Conservation (phyloP, 179 eudicot genomes). For the Silene noctiflora region DNA sequence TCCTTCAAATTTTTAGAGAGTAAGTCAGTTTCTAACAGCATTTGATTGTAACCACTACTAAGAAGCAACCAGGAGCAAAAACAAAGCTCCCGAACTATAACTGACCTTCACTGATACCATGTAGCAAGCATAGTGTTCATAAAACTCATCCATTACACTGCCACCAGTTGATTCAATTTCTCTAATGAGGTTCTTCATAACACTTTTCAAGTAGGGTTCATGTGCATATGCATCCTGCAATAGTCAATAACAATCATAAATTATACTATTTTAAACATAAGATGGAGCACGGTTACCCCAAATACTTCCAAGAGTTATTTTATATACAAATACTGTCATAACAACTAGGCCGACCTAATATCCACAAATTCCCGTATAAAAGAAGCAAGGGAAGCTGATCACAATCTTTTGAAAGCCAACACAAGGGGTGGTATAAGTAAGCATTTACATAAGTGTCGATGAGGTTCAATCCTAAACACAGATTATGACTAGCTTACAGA, state of each 20-base stretch:
- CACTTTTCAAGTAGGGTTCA: conserved; percentile 51
- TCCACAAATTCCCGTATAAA: neutral
- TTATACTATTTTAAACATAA: neutral
- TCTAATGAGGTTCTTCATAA: conserved; percentile 71
- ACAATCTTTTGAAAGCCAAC: neutral
- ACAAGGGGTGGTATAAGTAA: neutral
- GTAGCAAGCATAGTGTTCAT: conserved; percentile 62
- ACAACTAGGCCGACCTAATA: neutral
- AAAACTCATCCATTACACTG: conserved; percentile 67
- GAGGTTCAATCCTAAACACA: neutral
- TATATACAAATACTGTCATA: neutral
- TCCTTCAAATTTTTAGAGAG: conserved; percentile 38
- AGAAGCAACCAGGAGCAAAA: neutral
- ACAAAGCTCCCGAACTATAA: neutral
- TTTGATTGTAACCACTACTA: neutral
- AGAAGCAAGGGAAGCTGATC: neutral
- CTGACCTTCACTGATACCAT: conserved; percentile 70
- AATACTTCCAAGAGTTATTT: neutral
- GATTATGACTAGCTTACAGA: neutral
- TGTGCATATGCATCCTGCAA: conserved; percentile 54
- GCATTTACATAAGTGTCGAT: neutral
- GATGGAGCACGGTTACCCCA: neutral
- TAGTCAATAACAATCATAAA: conserved; percentile 18
- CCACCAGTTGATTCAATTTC: conserved; percentile 66
- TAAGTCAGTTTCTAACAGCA: neutral